Evolutionary conservation across 768 basidiomycete species (phyloP), one percentile per base, ranked within the genome.

Genomic region (Phlebiopsis flavidoalba): DNA sequence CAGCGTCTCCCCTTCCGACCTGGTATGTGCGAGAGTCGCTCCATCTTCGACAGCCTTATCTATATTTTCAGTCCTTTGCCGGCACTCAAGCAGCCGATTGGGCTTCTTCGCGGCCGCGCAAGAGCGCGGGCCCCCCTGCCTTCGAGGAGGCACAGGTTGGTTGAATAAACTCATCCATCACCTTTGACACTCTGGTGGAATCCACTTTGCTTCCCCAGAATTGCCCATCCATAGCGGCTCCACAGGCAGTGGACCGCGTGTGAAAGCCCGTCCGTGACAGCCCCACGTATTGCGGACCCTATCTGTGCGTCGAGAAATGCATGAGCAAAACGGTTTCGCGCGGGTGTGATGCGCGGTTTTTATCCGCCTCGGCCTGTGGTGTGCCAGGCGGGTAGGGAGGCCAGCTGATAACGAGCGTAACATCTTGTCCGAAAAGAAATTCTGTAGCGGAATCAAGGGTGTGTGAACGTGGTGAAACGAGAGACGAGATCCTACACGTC

Each of bases 381-480:
- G 74, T 68, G 57, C 56, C 70, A 50, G 68, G 57, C 1, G 84
- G 83, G 63, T 83, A 82, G 82, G 76, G 0, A 85, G 72, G 5
- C 75, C 77, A 0, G 75, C 80, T 5, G 73, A 72, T 21, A 84
- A 79, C 4, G 80, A 80, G 47, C 68, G 68, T n/a, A 14, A 84
- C 77, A 52, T 79, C 72, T 33, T 78, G 70, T 26, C 77, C 79
- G 62, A 85, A 84, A 31, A 86, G 77, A 63, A 85, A 87, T 49
- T 83, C 80, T 0, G 83, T 79, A 1, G 83, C 83, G 0, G 81
- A 79, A 68, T 86, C 85, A 53, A 86, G 72, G 0, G 85, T n/a
- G n/a, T n/a, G n/a, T n/a, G n/a, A n/a, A n/a, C n/a, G n/a, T n/a
- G n/a, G n/a, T 86, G 69, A 85, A 87, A 1, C 83, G 77, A 0